Base-by-base conservation (phyloP, 441 rosid species). In the Metrosideros polymorpha region DNA sequence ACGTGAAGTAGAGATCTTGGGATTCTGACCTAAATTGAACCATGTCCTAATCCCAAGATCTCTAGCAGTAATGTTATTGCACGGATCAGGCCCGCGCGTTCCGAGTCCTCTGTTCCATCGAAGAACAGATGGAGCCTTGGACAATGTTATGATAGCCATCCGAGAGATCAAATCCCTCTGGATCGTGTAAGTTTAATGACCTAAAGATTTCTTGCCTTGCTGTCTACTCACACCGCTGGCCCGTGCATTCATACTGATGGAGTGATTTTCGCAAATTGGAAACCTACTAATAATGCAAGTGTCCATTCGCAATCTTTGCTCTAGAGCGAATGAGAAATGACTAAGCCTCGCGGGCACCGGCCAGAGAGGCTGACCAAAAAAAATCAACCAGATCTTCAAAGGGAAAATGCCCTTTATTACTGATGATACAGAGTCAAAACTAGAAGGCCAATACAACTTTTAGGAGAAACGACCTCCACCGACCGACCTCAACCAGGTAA, bases 351-450 rank as follows among this genome's bases (percentile, higher is more conserved):
- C 5, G 7, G 39, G 76, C 42, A 12, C 18, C 19, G 47, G 45
- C n/a, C 43, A 4, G n/a, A 39, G 77, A 12, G 27, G 22, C 19
- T 42, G 77, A 19, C 39, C 45, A 25, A 9, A 35, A 9, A 35
- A 66, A 42, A 35, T 9, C 7, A 5, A 66, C 45, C 77, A 19
- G 56, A 85, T 85, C 77, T 85, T 51, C 75, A 12, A 57, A 32
- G 18, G 29, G 43, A 84, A n/a, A 24, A 71, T 39, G 39, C 71
- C 12, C 47, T 71, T 71, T 71, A 71, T 71, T 71, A 39, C 79
- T 71, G 79, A 71, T 71, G 79, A 71, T 71, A 71, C 79, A 35
- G 84, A 87, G 71, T 76, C 86, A 84, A 85, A 88, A 83, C 85
- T 87, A 39, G 29, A 86, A 76, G 15, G 61, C 82, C 71, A 85